phyloP scores from a whole-genome alignment of 2,329 filamentous ascomycete species.

The Trichoderma citrinoviride region DNA sequence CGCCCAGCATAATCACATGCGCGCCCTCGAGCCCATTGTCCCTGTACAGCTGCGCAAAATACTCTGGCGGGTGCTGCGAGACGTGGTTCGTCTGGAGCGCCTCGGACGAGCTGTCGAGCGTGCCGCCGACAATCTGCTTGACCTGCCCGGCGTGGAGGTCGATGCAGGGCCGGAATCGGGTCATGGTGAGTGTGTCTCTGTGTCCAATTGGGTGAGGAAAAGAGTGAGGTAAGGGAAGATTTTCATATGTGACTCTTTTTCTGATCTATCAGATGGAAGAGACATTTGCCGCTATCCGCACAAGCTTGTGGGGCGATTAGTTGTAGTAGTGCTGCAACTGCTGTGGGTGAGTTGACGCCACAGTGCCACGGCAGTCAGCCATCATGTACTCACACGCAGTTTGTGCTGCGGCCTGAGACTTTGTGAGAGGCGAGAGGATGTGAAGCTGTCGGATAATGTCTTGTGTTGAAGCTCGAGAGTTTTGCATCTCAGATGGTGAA shows the following conservation, averaged over 20 bases:
- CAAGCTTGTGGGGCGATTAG: conserved; percentile 11
- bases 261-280: not conserved
- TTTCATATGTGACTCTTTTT: not conserved
- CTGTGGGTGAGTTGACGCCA: conserved; percentile 17
- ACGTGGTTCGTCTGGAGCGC: conserved; percentile 89
- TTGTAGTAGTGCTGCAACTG: no score
- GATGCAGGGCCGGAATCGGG: conserved; percentile 91
- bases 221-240: no score
- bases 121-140: conserved; percentile 97
- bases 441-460: no score
- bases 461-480: no score
- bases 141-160: conserved; percentile 96
- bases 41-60: conserved; percentile 81
- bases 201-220: not conserved
- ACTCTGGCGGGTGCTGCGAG: conserved; percentile 73
- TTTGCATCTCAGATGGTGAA: no score
- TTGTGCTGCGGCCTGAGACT: no score
- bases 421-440: no score
- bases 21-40: conserved; percentile 71
- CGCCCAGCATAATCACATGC: conserved; percentile 95
- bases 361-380: not conserved
- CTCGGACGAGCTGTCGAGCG: conserved; percentile 65
- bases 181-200: conserved; percentile 58
- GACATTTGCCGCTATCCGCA: not conserved
- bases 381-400: no score